A percentile compares a stretch with the other conserved stretches of the same genome.
These are phyloP conservation scores for Parietichytrium sp. DNA, from an alignment of 108 stramenopile species.

Conservation along the genomic window DNA sequence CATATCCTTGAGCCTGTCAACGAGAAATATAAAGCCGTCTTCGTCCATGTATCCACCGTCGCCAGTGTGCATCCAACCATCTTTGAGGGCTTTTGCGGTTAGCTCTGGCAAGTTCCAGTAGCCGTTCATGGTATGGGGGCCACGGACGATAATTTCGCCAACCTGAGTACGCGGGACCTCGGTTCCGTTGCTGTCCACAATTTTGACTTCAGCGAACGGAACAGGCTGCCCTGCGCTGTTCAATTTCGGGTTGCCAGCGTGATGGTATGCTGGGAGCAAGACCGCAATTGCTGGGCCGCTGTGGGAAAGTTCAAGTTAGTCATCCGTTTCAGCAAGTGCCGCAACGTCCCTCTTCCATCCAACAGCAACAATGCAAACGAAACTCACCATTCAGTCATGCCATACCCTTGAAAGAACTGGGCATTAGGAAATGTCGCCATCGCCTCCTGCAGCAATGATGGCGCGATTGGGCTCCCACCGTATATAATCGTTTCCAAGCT, in stretches of 20 bases:
- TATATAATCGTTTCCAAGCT: background rate
- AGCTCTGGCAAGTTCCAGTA: background rate
- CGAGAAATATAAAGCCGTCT: background rate
- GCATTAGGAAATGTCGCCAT: background rate
- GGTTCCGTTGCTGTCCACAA: background rate
- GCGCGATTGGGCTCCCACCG: background rate
- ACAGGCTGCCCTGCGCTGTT: background rate
- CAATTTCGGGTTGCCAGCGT: background rate
- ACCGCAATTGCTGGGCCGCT: too few species aligned
- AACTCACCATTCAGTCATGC: background rate
- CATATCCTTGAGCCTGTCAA: too few species aligned
- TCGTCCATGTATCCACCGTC: background rate
- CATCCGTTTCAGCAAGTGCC: too few species aligned
- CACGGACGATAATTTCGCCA: background rate
- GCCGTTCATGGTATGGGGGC: background rate
- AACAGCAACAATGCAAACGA: too few species aligned
- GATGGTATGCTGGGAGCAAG: background rate
- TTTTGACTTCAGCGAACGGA: background rate
- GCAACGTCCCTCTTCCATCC: too few species aligned
- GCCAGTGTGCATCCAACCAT: background rate
- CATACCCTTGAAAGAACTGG: background rate
- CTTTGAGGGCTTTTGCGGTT: background rate
- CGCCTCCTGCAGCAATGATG: background rate
- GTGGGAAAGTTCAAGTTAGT: too few species aligned
- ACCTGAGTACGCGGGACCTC: background rate